Evolutionary conservation across 208 protist genomes (phyloP), one percentile per base, ranked within the genome.

Genomic region (Histomonas meleagridis): DNA sequence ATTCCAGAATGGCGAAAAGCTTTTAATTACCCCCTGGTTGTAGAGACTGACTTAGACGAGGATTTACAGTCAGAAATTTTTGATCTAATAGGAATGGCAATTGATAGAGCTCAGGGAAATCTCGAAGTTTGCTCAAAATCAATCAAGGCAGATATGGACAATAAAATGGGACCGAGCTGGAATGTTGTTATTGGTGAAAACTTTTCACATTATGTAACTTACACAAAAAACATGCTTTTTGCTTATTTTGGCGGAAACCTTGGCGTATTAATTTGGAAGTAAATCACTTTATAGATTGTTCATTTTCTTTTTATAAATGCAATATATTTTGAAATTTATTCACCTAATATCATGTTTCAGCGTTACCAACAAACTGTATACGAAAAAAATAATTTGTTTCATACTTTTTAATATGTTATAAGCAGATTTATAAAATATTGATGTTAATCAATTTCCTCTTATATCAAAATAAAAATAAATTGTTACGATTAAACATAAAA

Each of bases 211-310:
- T 81, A 18, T 26, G n/a, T 81, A 32, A 81, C 70, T 32, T 81
- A 81, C 51, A 81, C 70, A 51, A 81, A 81, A 43, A 81, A 81
- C 51, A 81, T 81, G 70, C 48, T 81, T 10, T 81, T 81, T 23
- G 7, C 51, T 35, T 81, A 81, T 43, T 81, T 81, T 51, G 70
- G 70, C 21, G 70, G 70, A 32, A 81, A 81, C 40, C 21, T 35
- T 32, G 70, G 70, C 12, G 70, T 81, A 23, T 43, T 81, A 51
- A 81, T 81, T 35, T 81, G 70, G 70, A 81, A 81, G 43, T 81
- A 51, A 81, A 81, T 51, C 23, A 51, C 7, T 32, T n/a, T 81
- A n/a, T n/a, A n/a, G n/a, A n/a, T n/a, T n/a, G n/a, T n/a, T n/a
- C n/a, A n/a, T n/a, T n/a, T n/a, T n/a, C n/a, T n/a, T n/a, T n/a